These are phyloP conservation scores for Russula sp. DNA, from an alignment of 768 basidiomycete species.

Conservation along the genomic window DNA sequence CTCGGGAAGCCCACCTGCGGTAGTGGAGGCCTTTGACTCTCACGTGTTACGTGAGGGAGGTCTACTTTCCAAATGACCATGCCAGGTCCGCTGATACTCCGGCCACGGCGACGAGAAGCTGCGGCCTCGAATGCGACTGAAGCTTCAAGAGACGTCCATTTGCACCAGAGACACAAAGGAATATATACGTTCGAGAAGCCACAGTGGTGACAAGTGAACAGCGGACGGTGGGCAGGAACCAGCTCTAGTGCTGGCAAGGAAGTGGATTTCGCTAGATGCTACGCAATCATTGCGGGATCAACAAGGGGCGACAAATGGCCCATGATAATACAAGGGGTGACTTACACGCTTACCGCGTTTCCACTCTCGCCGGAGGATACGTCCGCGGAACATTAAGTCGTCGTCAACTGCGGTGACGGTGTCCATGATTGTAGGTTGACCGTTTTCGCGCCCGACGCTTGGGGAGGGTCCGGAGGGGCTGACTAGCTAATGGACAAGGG, in stretches of 20 bases:
- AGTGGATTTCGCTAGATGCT: slow-evolving; percentile 28
- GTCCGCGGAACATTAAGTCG: slow-evolving; percentile 24
- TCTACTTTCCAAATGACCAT: neutral
- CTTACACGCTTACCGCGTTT: slow-evolving; percentile 20
- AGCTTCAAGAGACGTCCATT: slow-evolving; percentile 26
- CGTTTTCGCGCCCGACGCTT: neutral
- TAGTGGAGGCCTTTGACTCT: neutral
- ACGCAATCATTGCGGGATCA: slow-evolving; percentile 5
- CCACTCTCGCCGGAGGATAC: slow-evolving; percentile 26
- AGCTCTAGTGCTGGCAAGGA: slow-evolving; percentile 25
- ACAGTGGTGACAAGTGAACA: slow-evolving; percentile 28
- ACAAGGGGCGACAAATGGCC: neutral
- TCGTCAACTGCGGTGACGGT: neutral
- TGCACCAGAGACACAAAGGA: slow-evolving; percentile 30
- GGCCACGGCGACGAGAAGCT: slow-evolving; percentile 9
- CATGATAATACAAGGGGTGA: neutral
- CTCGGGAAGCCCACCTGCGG: neutral
- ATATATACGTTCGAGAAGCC: slow-evolving; percentile 28
- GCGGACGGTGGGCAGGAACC: slow-evolving; percentile 20
- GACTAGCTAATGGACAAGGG: neutral
- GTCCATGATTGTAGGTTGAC: neutral
- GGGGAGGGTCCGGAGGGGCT: neutral
- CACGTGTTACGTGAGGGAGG: neutral
- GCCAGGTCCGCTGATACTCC: slow-evolving; percentile 19
- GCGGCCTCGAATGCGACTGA: slow-evolving; percentile 18